Conservation (phyloP, 2,329 filamentous ascomycete genomes). For the Phialophora expanda region DNA sequence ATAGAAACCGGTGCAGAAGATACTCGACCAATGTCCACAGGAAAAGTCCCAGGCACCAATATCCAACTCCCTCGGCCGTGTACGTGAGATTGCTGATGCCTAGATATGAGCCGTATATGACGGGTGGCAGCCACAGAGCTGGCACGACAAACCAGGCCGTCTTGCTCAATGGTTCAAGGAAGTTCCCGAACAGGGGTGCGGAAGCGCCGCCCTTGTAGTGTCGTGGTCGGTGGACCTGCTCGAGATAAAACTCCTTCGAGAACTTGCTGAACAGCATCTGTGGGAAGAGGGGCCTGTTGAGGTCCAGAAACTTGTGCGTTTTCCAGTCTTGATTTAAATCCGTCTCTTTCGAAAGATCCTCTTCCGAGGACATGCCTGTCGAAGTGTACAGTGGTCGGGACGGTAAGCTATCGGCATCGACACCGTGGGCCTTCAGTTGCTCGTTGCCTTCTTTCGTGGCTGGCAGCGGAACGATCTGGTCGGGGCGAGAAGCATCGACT, state of each 20-base stretch:
- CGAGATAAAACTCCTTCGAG: constrained; percentile 92
- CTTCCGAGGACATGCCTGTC: constrained; percentile 88
- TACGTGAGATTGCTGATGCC: constrained; percentile 61
- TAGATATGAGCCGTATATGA: constrained; percentile 72
- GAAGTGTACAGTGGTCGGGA: constrained; percentile 51
- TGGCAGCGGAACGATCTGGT: constrained; percentile 59
- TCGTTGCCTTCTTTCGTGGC: constrained; percentile 55
- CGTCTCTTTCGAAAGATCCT: constrained; percentile 85
- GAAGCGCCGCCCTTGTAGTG: constrained; percentile 94
- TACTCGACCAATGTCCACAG: constrained; percentile 95
- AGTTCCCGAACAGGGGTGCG: constrained; percentile 94
- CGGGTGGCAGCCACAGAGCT: constrained; percentile 78
- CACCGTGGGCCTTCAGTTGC: constrained; percentile 49
- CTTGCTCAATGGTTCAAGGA: constrained; percentile 94
- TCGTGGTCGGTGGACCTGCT: constrained; percentile 92
- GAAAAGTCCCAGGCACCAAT: constrained; percentile 72
- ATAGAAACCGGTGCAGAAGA: constrained; percentile 82
- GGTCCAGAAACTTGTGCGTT: constrained; percentile 90
- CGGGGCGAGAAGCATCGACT: constrained; percentile 54
- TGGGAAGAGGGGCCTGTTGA: constrained; percentile 79
- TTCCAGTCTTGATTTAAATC: constrained; percentile 78
- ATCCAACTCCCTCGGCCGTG: constrained; percentile 58
- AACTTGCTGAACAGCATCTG: constrained; percentile 91
- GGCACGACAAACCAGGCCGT: constrained; percentile 95
- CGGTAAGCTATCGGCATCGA: constrained; percentile 54